Percentiles rank a stretch among this genome's conserved stretches.
These are phyloP conservation scores for Penicillium sp. DNA, from an alignment of 2,329 filamentous ascomycete genomes.

Conservation along the genomic window DNA sequence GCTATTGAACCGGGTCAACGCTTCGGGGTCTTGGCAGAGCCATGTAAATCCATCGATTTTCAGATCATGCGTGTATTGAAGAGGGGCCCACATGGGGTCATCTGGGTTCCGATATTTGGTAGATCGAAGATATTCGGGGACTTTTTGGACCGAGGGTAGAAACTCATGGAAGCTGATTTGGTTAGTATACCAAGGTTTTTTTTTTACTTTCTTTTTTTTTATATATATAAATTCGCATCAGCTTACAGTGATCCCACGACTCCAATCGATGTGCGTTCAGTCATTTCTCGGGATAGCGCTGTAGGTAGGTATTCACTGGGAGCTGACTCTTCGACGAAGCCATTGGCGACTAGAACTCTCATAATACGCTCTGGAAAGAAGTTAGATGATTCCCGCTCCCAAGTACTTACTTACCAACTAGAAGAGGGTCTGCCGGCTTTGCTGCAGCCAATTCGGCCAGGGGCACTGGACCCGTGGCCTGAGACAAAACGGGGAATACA, in stretches of 20 bases:
- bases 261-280: constrained; percentile 14
- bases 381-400: too few species aligned
- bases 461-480: constrained; percentile 12
- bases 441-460: constrained; percentile 15
- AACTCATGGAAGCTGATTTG: constrained; percentile 20
- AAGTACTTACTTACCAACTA: constrained; percentile 17
- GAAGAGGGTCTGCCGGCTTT: constrained; percentile 22
- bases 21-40: constrained; percentile 20
- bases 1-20: constrained; percentile 22
- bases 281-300: constrained; percentile 17
- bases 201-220: too few species aligned
- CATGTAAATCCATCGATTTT: constrained; percentile 2
- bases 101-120: constrained; percentile 17
- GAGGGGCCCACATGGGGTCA: constrained; percentile 11
- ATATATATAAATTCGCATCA: not conserved
- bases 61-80: constrained; percentile 14
- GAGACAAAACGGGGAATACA: constrained; percentile 17
- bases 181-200: not conserved
- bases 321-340: constrained; percentile 13
- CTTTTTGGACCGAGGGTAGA: constrained; percentile 17
- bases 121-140: constrained; percentile 14
- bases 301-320: constrained; percentile 18
- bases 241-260: constrained; percentile 19
- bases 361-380: constrained; percentile 19
- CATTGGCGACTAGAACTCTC: constrained; percentile 19